Evolutionary conservation across 345 rosid genomes (phyloP), one percentile per base, ranked within the genome.

Genomic region (Dipteronia sinensis): DNA sequence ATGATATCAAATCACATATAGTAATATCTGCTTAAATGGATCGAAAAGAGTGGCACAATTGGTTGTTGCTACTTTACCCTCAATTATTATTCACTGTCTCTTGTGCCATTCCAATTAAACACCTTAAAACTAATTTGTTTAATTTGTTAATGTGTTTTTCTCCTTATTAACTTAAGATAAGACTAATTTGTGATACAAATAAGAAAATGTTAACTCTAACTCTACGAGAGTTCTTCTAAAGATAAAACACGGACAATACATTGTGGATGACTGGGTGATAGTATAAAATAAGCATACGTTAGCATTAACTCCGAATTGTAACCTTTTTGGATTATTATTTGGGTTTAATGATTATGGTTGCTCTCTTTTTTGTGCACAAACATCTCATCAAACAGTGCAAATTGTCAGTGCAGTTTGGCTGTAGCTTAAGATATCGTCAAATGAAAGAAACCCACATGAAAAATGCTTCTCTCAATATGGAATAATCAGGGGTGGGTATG

Each of bases 51-150:
- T 42, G 38, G 25, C 69, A 74, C 44, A 10, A 25, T 42, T 4
- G 68, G 38, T 63, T 74, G 69, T 74, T 74, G 77, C 38, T 34
- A 34, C 44, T 46, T 74, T 63, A 10, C 59, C 69, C 11, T 44
- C n/a, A 44, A 17, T 8, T 4, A 10, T 46, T 74, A 46, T 74
- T 74, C 44, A 0, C 10, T 11, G 1, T 42, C 46, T 42, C 46
- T 8, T 42, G 2, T 42, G 0, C 10, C 46, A 42, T 42, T 42
- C 46, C 9, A 42, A 42, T 34, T 34, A 34, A 34, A 34, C 6
- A 5, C 38, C 6, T 4, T 34, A 34, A 34, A 34, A 34, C 38
- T 6, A 34, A 34, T 34, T 34, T 34, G 7, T 34, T 34, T 34
- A 34, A 34, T 34, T 34, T 34, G 38, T 34, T 34, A 31, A 31